Conservation (phyloP, 805 yeast genomes). For the Ogataea paradorogensis region DNA sequence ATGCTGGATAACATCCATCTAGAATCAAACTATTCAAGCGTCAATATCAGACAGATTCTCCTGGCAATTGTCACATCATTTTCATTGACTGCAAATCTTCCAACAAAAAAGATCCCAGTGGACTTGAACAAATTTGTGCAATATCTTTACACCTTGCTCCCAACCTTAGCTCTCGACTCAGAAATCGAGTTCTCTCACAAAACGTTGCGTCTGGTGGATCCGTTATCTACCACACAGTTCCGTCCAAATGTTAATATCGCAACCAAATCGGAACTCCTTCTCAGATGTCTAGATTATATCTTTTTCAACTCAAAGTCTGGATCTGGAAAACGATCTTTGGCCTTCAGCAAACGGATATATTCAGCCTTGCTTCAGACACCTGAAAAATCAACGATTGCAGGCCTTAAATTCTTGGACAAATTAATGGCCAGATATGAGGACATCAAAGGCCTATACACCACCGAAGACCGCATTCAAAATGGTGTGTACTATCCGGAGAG, state of each 20-base stretch:
- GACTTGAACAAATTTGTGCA: constrained; percentile 81
- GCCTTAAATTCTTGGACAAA: constrained; percentile 74
- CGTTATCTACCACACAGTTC: constrained; percentile 42
- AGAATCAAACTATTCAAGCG: constrained; percentile 39
- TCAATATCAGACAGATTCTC: constrained; percentile 66
- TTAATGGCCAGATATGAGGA: constrained; percentile 69
- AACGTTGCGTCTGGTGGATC: constrained; percentile 77
- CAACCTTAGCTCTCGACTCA: constrained; percentile 69
- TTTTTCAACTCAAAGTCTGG: constrained; percentile 77
- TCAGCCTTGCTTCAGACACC: constrained; percentile 71
- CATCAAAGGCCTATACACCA: constrained; percentile 71
- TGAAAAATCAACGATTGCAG: constrained; percentile 80
- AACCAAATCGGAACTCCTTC: constrained; percentile 80
- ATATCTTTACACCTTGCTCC: constrained; percentile 65
- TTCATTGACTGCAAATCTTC: constrained; percentile 74
- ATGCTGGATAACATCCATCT: constrained; percentile 41
- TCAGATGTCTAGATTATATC: constrained; percentile 73
- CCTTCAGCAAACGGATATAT: constrained; percentile 80
- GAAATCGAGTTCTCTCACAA: constrained; percentile 86
- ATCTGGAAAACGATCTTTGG: constrained; percentile 62
- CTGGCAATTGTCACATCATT: constrained; percentile 89
- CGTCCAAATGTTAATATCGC: constrained; percentile 81
- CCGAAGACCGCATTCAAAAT: constrained; percentile 84
- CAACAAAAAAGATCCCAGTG: constrained; percentile 66
- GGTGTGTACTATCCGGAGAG: constrained; percentile 70